Conservation (phyloP, 331 rosid genomes). For the Rosa hybrid region DNA sequence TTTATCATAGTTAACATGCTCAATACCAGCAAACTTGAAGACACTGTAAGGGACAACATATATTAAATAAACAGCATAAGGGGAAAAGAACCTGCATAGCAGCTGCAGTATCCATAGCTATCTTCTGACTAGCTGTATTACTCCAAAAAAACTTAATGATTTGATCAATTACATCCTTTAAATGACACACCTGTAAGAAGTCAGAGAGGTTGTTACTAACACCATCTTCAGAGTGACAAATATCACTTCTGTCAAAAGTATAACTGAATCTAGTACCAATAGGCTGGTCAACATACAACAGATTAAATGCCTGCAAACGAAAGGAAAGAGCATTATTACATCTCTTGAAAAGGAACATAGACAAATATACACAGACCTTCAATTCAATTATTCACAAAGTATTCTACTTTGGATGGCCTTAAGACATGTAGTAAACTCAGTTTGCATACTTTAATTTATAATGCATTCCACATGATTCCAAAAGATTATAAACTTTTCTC, state of each 20-base stretch:
- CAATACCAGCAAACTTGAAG: slow-evolving; percentile 20
- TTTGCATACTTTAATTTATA: neutral
- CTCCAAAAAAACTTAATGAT: slow-evolving; percentile 79
- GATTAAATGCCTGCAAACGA: slow-evolving; percentile 75
- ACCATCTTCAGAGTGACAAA: slow-evolving; percentile 87
- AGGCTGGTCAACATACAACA: slow-evolving; percentile 93
- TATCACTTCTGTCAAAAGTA: slow-evolving; percentile 64
- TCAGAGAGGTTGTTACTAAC: slow-evolving; percentile 89
- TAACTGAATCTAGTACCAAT: slow-evolving; percentile 96
- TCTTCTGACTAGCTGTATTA: slow-evolving; percentile 69
- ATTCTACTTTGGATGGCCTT: neutral
- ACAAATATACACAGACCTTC: neutral
- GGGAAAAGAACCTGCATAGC: slow-evolving; percentile 79
- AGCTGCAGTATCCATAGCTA: slow-evolving; percentile 92
- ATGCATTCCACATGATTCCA: neutral
- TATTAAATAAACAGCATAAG: slow-evolving; percentile 22
- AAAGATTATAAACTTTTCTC: neutral
- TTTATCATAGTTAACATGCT: neutral
- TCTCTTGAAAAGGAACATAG: slow-evolving; percentile 8
- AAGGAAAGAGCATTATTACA: slow-evolving; percentile 19
- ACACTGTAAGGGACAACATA: slow-evolving; percentile 18
- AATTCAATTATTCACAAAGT: too few relatives aligned
- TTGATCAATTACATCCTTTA: slow-evolving; percentile 79
- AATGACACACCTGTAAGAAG: slow-evolving; percentile 80
- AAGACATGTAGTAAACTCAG: neutral